Evolutionary conservation across 768 basidiomycete genomes (phyloP), one percentile per base, ranked within the genome.

Genomic region (Amanita polypyramis): DNA sequence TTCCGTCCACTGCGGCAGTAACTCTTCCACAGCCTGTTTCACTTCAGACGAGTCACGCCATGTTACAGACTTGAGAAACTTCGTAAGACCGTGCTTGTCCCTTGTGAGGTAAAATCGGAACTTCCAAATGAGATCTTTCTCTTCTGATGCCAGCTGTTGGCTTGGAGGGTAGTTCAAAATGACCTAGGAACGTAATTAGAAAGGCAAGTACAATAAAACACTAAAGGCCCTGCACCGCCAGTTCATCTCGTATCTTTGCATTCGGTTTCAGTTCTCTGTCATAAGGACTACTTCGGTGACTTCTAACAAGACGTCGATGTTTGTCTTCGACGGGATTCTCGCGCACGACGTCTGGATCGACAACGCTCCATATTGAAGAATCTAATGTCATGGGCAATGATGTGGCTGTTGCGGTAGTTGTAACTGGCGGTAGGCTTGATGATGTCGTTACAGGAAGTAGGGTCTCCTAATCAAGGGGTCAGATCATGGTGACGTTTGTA

Each of bases 291-390:
- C 91, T 92, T 39, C 96, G 73, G 56, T 98, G 94, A 61, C 93
- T 95, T 40, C 96, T 83, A 51, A 97, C 88, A 2, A 98, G 73
- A 1, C 93, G 77, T 27, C 96, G 78, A 59, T 98, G 93, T 59
- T 99, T 99, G 59, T 94, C 91, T 58, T 99, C 96, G 0, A 98
- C 93, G 0, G 94, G 94, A 58, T 99, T 99, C 56, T 97, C 94
- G 21, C 90, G 77, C 5, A 75, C 77, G 42, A 89, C 76, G 52
- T 99, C 96, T 2, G 95, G 93, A 57, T 99, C 96, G 33, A 88
- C 72, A 17, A 96, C 75, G 19, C 80, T 76, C 91, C 95, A 98
- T 2, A 97, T 66, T 54, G 80, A 76, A 14, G 77, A 65, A 52
- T 95, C 91, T 2, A 73, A 64, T 0, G 78, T 60, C n/a, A 48